Evolutionary conservation across 2,329 filamentous ascomycete genomes (phyloP).

Genomic region (Fusarium buharicum): DNA sequence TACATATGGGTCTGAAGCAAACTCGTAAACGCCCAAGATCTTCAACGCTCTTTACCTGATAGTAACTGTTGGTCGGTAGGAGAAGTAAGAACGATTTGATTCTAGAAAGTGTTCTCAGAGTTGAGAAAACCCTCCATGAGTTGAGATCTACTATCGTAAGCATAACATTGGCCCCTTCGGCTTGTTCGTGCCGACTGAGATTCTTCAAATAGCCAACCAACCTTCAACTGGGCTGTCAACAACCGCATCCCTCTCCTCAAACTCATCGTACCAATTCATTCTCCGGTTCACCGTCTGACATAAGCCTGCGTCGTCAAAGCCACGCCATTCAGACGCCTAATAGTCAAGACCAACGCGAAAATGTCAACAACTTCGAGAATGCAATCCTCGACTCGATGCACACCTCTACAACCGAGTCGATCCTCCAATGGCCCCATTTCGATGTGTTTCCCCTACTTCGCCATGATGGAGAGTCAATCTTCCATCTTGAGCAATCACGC

Average conservation of each 20-base stretch:
- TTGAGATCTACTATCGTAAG: conserved; percentile 56
- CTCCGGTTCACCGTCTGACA: conserved; percentile 38
- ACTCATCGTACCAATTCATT: conserved; percentile 38
- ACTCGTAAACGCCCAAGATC: conserved; percentile 50
- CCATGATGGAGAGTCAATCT: conserved; percentile 57
- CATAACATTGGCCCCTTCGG: background rate
- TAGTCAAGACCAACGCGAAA: conserved; percentile 35
- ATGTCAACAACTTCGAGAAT: conserved; percentile 53
- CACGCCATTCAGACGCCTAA: conserved; percentile 41
- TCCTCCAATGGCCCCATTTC: conserved; percentile 64
- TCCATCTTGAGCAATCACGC: conserved; percentile 59
- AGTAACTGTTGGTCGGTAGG: conserved; percentile 40
- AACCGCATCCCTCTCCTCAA: conserved; percentile 31
- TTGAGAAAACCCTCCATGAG: conserved; percentile 59
- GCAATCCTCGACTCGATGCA: conserved; percentile 62
- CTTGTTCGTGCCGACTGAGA: background rate
- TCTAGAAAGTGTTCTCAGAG: conserved; percentile 60
- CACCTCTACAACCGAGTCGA: conserved; percentile 61
- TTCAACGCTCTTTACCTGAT: background rate
- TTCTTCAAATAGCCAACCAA: conserved; percentile 9
- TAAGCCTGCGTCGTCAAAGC: conserved; percentile 37
- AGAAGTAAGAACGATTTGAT: conserved; percentile 64
- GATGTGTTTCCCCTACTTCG: conserved; percentile 57
- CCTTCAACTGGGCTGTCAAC: conserved; percentile 16
- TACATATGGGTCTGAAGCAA: conserved; percentile 56